Evolutionary conservation across 805 yeast genomes (phyloP).

Genomic region (Kodamaea nitidulidarum): DNA sequence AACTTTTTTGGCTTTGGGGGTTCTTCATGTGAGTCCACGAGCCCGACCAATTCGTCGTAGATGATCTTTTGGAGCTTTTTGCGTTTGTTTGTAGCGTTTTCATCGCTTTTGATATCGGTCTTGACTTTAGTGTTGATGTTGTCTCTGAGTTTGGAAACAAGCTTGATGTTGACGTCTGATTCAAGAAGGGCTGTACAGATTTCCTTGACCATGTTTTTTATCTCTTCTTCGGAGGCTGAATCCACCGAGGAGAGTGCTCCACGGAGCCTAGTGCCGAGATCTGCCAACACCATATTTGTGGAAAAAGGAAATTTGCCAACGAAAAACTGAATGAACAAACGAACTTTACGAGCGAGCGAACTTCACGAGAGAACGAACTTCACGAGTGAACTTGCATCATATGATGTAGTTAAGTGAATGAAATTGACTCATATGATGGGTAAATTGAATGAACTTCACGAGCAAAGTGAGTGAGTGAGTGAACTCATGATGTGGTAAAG

Average conservation of each 20-base stretch:
- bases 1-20: slow-evolving; percentile 84
- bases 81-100: slow-evolving; percentile 60
- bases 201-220: slow-evolving; percentile 66
- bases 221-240: slow-evolving; percentile 37
- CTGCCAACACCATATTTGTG: slow-evolving; percentile 41
- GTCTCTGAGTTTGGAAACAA: slow-evolving; percentile 74
- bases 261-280: slow-evolving; percentile 40
- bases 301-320: neutral
- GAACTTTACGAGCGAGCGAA: no score
- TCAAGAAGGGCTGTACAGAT: slow-evolving; percentile 87
- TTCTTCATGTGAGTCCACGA: slow-evolving; percentile 69
- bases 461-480: no score
- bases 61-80: slow-evolving; percentile 88
- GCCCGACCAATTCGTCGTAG: slow-evolving; percentile 82
- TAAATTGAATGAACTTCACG: no score
- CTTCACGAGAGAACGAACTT: no score
- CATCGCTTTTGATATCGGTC: slow-evolving; percentile 47
- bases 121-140: slow-evolving; percentile 50
- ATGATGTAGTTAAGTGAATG: no score
- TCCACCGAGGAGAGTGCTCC: slow-evolving; percentile 41
- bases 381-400: no score
- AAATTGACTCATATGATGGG: no score
- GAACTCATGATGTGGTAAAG: no score
- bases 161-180: slow-evolving; percentile 86
- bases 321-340: no score